Evolutionary conservation across 2,329 filamentous ascomycete species (phyloP).

Genomic region (Colletotrichum noveboracense): DNA sequence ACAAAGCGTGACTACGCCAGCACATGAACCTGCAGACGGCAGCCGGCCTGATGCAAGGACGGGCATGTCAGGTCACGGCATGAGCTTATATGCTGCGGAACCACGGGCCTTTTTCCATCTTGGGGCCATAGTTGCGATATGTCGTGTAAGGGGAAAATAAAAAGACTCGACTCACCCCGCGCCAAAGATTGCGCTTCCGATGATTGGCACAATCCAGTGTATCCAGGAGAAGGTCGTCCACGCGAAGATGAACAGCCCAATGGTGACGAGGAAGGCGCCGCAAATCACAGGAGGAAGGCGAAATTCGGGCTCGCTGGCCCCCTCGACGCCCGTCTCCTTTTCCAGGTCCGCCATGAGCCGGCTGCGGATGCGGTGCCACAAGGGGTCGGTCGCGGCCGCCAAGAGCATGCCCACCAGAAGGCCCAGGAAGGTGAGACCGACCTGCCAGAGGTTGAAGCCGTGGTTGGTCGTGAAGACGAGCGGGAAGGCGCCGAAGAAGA

Average conservation of each 20-base stretch:
- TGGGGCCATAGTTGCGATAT: slow-evolving; percentile 14
- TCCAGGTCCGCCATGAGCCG: slow-evolving; percentile 61
- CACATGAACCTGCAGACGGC: slow-evolving; percentile 11
- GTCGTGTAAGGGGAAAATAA: slow-evolving; percentile 9
- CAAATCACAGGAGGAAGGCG: slow-evolving; percentile 77
- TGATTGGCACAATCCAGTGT: slow-evolving; percentile 78
- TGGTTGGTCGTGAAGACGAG: slow-evolving; percentile 79
- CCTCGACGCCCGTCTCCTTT: slow-evolving; percentile 54
- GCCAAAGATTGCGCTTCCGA: slow-evolving; percentile 75
- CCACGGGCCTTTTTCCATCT: slow-evolving; percentile 18
- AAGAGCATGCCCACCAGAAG: slow-evolving; percentile 71
- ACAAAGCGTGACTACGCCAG: slow-evolving; percentile 35
- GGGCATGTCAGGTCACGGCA: slow-evolving; percentile 6
- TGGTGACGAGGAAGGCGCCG: slow-evolving; percentile 79
- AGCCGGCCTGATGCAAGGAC: slow-evolving; percentile 2
- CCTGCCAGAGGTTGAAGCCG: slow-evolving; percentile 79
- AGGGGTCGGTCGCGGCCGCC: slow-evolving; percentile 65
- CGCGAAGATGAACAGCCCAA: slow-evolving; percentile 86
- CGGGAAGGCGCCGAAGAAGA: slow-evolving; percentile 90
- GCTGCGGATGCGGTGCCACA: slow-evolving; percentile 68
- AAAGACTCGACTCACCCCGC: slow-evolving; percentile 60
- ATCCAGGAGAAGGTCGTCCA: slow-evolving; percentile 81
- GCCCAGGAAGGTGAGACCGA: slow-evolving; percentile 79
- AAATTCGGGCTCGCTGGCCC: slow-evolving; percentile 82
- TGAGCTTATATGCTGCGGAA: neutral